Evolutionary conservation across 176 grass and related monocot species (phyloP).

Genomic region (Paspalum vaginatum): DNA sequence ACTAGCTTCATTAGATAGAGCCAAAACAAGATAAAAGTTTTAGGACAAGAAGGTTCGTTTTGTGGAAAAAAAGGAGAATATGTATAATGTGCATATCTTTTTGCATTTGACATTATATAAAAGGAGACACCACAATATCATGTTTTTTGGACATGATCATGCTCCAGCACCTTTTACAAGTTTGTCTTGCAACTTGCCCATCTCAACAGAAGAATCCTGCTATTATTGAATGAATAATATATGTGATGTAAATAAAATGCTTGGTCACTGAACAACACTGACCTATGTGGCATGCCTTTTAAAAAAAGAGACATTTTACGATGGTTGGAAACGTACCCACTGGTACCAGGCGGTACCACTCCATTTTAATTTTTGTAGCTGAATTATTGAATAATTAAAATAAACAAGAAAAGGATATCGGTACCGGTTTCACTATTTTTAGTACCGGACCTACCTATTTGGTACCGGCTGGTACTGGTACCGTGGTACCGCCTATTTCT

Average conservation of each 20-base stretch:
- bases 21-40: not conserved
- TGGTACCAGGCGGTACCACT: too few relatives aligned
- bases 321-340: too few relatives aligned
- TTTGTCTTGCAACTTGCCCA: not conserved
- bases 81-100: not conserved
- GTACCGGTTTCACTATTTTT: too few relatives aligned
- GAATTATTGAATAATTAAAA: too few relatives aligned
- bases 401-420: too few relatives aligned
- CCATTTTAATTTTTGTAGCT: too few relatives aligned
- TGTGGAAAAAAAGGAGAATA: not conserved
- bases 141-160: slow-evolving; percentile 2
- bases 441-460: too few relatives aligned
- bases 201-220: not conserved
- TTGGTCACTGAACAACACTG: not conserved
- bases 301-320: too few relatives aligned
- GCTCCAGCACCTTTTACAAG: not conserved
- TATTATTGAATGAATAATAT: not conserved
- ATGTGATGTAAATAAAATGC: not conserved
- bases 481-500: too few relatives aligned
- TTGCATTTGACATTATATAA: not conserved
- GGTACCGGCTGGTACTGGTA: too few relatives aligned
- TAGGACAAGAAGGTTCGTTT: not conserved
- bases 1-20: not conserved
- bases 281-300: not conserved
- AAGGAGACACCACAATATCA: slow-evolving; percentile 11